Conservation (phyloP, 148 eudicot species). For the Silene conica region DNA sequence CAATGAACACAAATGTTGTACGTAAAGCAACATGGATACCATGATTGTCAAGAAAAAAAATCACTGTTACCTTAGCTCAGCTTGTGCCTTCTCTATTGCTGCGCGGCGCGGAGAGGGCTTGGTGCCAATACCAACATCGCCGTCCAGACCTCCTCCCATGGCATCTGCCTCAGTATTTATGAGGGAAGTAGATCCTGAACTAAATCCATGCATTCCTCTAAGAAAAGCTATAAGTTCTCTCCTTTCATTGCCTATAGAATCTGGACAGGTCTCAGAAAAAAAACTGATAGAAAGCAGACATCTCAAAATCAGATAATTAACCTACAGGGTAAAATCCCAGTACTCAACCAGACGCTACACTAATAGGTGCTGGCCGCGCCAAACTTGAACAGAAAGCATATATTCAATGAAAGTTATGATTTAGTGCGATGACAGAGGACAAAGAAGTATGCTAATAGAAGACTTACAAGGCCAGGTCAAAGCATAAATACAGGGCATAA, state of each 20-base stretch:
- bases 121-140: constrained; percentile 62
- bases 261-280: constrained; percentile 17
- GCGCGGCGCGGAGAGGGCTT: constrained; percentile 68
- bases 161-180: constrained; percentile 92
- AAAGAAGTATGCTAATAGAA: too few species aligned
- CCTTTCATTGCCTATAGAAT: constrained; percentile 41
- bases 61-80: constrained; percentile 64
- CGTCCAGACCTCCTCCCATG: constrained; percentile 95
- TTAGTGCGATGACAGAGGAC: too few species aligned
- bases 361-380: background rate
- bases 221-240: constrained; percentile 36
- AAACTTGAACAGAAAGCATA: background rate
- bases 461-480: background rate
- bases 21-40: constrained; percentile 26
- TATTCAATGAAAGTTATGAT: background rate
- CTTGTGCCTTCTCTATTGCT: constrained; percentile 86
- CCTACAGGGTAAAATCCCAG: background rate
- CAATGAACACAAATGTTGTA: constrained; percentile 29
- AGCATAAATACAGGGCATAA: background rate
- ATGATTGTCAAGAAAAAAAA: constrained; percentile 9
- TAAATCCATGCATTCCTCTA: constrained; percentile 78
- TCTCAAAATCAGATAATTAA: background rate
- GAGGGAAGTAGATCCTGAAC: constrained; percentile 52
- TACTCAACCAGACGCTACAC: background rate
- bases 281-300: constrained; percentile 2